Evolutionary conservation across 176 grass and related monocot genomes (phyloP), one percentile per base, ranked within the genome.

Genomic region (Carex cristatella): DNA sequence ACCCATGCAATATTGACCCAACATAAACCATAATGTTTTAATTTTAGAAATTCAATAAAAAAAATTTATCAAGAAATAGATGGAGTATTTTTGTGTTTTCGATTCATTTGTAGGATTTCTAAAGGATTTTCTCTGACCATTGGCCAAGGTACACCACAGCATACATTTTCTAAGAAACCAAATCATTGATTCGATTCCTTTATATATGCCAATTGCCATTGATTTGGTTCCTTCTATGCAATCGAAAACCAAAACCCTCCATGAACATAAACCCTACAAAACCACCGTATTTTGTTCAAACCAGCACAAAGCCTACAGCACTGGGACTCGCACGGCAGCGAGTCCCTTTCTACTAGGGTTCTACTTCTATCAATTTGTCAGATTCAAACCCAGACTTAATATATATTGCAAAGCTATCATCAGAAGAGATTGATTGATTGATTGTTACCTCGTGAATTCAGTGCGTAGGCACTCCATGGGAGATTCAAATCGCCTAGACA

Each of bases 371-470:
- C 53, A 80, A 80, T 80, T 62, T 55, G 53, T 4, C 32, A 19
- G 10, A 65, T 3, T 44, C 19, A 81, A 64, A 19, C 23, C 31
- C 56, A 35, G 1, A 81, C 0, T 15, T 2, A 11, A 11, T 38
- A 80, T 15, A 58, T 61, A 61, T 14, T 60, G 28, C 35, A 60
- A 6, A 80, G 11, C 5, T 61, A 18, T n/a, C 3, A 18, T n/a
- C 3, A 65, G 19, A 81, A 61, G 10, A 62, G 28, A 60, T 40
- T 11, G 61, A 42, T 37, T 40, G 30, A 60, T 40, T 5, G 60
- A 48, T 64, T 35, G 8, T 14, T 83, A 83, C 81, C 81, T 83
- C 9, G 63, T 31, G 10, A 83, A 83, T 66, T 55, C 61, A 11
- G 61, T 55, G 27, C 63, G 12, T 18, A 48, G 13, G 44, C 23